Evolutionary conservation across 768 basidiomycete genomes (phyloP).

Genomic region (Mycena pura): DNA sequence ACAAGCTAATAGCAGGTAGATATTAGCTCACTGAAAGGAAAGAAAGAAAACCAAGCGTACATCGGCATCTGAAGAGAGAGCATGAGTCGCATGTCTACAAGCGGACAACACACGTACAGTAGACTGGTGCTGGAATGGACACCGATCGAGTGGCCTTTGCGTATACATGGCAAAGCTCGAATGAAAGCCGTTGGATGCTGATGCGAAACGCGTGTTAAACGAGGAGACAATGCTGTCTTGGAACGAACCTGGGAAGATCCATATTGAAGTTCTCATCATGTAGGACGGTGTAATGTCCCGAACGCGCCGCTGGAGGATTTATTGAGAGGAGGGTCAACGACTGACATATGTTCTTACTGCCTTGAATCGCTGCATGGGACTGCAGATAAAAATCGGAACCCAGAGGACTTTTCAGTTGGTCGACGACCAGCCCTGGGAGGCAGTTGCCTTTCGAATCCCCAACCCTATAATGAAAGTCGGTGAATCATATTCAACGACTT

Average conservation of each 20-base stretch:
- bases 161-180: constrained; percentile 58
- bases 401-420: constrained; percentile 31
- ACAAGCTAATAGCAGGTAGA: constrained; percentile 21
- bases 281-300: constrained; percentile 58
- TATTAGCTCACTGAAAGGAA: neutral
- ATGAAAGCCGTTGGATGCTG: constrained; percentile 52
- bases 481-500: neutral
- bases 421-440: constrained; percentile 55
- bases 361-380: constrained; percentile 61
- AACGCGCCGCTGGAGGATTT: constrained; percentile 36
- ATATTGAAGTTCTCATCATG: constrained; percentile 44
- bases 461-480: constrained; percentile 25
- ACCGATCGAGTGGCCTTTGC: constrained; percentile 62
- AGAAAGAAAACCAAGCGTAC: constrained; percentile 1
- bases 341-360: constrained; percentile 46
- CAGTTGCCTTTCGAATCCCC: constrained; percentile 57
- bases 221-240: neutral
- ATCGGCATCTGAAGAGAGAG: constrained; percentile 16
- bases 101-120: constrained; percentile 49
- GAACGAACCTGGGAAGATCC: neutral
- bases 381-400: constrained; percentile 61
- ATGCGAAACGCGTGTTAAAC: neutral
- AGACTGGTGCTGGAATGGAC: constrained; percentile 66
- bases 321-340: neutral
- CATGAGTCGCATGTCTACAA: neutral